Percentiles rank a stretch among this genome's conserved stretches.
phyloP scores from a whole-genome alignment of 306 rosid species.

The Inga leiocalycina region DNA sequence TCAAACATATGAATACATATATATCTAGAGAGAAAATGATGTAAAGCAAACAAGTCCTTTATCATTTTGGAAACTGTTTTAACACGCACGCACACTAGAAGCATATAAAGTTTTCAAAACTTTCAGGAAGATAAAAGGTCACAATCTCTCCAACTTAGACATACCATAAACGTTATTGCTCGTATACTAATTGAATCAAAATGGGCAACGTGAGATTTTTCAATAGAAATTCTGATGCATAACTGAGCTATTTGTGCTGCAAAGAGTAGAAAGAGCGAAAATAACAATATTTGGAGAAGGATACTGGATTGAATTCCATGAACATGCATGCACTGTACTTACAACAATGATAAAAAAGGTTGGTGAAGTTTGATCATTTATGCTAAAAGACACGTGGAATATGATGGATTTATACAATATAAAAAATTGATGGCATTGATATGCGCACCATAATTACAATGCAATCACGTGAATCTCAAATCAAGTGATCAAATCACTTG shows the following conservation, averaged over 20 bases:
- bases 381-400: background rate
- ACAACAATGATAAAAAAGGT: background rate
- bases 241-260: background rate
- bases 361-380: background rate
- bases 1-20: background rate
- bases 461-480: too few species aligned
- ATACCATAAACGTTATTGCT: too few species aligned
- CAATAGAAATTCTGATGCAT: background rate
- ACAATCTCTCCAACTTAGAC: conserved; percentile 18
- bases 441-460: too few species aligned
- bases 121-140: background rate
- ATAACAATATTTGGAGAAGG: background rate
- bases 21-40: background rate
- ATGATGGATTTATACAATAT: background rate
- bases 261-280: background rate
- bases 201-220: background rate
- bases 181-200: too few species aligned
- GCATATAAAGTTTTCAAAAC: conserved; percentile 1
- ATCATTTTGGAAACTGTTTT: background rate
- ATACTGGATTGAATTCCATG: background rate
- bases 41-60: conserved; percentile 7
- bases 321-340: background rate
- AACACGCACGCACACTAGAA: background rate
- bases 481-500: too few species aligned
- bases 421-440: background rate